Base-by-base conservation (phyloP, 2,329 filamentous ascomycete genomes). In the Aspergillus melleus region DNA sequence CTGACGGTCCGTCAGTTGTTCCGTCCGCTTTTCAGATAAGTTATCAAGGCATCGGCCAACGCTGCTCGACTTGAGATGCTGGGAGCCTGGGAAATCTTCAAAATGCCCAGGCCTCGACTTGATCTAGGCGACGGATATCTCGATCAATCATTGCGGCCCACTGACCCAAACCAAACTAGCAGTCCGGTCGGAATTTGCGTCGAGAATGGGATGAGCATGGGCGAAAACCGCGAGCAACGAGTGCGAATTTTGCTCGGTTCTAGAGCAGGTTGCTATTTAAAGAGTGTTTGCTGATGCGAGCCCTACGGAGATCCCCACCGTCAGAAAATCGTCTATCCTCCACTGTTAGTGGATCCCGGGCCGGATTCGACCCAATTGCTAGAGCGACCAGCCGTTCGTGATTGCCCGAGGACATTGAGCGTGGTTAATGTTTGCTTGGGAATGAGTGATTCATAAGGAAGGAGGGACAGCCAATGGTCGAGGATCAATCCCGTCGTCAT, bases 1-100 rank as follows among this genome's bases (percentile, higher is more conserved):
- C 22, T 54, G 57, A 4, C n/a, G 42, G 57, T 42, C 57, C 52
- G 26, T 46, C 11, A 52, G 16, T 54, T 54, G 26, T 55, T 64
- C 59, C 36, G 36, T 14, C 16, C 36, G 24, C 4, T 42, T 12
- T 42, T 14, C 36, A 16, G 36, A 19, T 1, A 8, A 8, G 36
- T n/a, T n/a, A 16, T 42, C 36, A n/a, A n/a, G 14, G 11, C 32
- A 12, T 12, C 14, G 11, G 14, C 5, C 32, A 29, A 29, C 26
- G 26, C 26, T 29, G 26, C 26, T 29, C 26, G 1, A 29, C 26
- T 29, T 8, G 26, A 29, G 26, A 29, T 8, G 8, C 26, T 29
- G 26, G 26, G 26, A 29, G 26, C 26, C 26, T 29, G 26, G 8
- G 26, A 29, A 8, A 8, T 29, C 26, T 29, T 29, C 26, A 29